Evolutionary conservation across 192 early-diverging fungal genomes (phyloP), one percentile per base, ranked within the genome.

Genomic region (Backusella westeae): DNA sequence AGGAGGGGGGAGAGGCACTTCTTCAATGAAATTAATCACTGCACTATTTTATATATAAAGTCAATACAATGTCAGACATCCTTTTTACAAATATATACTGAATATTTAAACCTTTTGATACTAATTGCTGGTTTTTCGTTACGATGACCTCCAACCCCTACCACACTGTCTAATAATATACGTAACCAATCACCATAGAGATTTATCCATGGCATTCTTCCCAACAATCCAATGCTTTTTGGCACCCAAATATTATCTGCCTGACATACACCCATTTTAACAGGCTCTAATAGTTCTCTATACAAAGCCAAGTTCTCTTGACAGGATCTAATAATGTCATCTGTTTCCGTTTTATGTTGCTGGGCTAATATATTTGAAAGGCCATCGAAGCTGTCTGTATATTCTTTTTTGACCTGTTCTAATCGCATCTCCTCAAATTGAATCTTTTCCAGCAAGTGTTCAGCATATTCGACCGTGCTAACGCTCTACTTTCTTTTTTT

Each of bases 101-200:
- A 44, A 3, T 0, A 44, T 44, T 44, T 44, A 74, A 63, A 78
- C 77, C 77, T 78, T 34, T 68, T 35, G 34, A 79, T 70, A 66
- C 75, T 49, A n/a, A 79, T 41, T 42, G 65, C 32, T 23, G 34
- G 17, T 7, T 44, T 34, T 67, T 42, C 66, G 34, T 69, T 38
- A 42, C 74, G 74, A n/a, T 72, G 72, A 4, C 76, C 80, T 34
- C 74, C 66, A 26, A 91, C 84, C 12, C 87, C 90, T 34, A 88
- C 88, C 7, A 87, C 72, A 26, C 84, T 82, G 1, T 90, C 84
- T 8, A 85, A 65, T 17, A 90, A 63, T n/a, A 95, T 82, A 53
- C 89, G 83, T 14, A 94, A 76, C 94, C 94, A 95, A 75, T 95
- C 94, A 46, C 90, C 85, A 46, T 93, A 81, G 21, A 95, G 76